phyloP scores from a whole-genome alignment of 352 stramenopile species.

The Hyaloperonospora brassicae region DNA sequence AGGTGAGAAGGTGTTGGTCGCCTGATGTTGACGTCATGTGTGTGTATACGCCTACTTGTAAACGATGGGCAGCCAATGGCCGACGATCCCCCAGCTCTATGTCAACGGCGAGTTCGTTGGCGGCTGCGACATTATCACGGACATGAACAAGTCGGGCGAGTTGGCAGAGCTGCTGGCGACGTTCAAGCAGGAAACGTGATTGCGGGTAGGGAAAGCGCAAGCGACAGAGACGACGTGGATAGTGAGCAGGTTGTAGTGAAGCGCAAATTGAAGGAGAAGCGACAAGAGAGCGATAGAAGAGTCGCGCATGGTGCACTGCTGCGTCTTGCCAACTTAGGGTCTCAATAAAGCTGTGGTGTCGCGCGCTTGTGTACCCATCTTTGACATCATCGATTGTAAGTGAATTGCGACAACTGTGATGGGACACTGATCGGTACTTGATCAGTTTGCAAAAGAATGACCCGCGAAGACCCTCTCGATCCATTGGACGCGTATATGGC shows the following conservation, averaged over 20 bases:
- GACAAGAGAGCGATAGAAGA: background rate
- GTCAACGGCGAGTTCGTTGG: conserved; percentile 99
- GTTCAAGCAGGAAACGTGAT: conserved; percentile 52
- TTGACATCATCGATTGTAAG: no score
- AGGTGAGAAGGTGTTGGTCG: background rate
- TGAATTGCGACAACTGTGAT: conserved; percentile 7
- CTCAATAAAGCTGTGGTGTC: no score
- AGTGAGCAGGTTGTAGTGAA: background rate
- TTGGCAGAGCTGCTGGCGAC: conserved; percentile 83
- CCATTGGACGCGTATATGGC: conserved; percentile 79
- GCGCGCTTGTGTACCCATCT: no score
- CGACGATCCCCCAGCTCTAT: conserved; percentile 97
- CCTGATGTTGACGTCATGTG: conserved; percentile 2
- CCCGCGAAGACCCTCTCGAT: conserved; percentile 34
- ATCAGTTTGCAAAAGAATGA: conserved; percentile 1
- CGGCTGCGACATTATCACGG: conserved; percentile 97
- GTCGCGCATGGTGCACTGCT: background rate
- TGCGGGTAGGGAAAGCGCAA: background rate
- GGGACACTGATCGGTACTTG: conserved; percentile 5
- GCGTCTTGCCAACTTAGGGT: no score
- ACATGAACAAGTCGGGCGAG: conserved; percentile 91
- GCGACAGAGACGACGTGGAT: background rate
- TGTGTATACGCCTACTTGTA: conserved; percentile 2
- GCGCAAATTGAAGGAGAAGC: background rate
- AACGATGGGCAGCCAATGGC: conserved; percentile 77